phyloP scores from a whole-genome alignment of 1,284 basidiomycete genomes.

The Malassezia restricta region DNA sequence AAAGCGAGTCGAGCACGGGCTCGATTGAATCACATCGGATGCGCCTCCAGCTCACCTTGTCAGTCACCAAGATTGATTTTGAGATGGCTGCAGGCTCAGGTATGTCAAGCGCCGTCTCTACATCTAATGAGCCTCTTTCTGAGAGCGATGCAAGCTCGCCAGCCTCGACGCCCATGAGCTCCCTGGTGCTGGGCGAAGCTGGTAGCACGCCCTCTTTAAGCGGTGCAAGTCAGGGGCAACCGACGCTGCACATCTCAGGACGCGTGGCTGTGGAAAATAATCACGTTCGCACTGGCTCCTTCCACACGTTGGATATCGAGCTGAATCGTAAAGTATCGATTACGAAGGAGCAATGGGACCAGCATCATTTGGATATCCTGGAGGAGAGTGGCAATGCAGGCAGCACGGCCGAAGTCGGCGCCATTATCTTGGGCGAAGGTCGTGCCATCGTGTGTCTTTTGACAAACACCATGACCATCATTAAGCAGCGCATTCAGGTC shows the following conservation, averaged over 20 bases:
- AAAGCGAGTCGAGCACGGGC: conserved; percentile 71
- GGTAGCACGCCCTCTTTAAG: conserved; percentile 3
- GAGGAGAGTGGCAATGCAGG: conserved; percentile 82
- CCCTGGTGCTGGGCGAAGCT: conserved; percentile 24
- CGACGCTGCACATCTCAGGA: conserved; percentile 71
- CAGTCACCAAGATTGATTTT: conserved; percentile 56
- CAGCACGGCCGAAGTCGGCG: conserved; percentile 86
- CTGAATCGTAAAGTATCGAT: conserved; percentile 81
- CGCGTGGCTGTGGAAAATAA: conserved; percentile 78
- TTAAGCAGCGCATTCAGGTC: conserved; percentile 79
- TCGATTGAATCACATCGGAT: conserved; percentile 84
- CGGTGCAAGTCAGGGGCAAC: conserved; percentile 22
- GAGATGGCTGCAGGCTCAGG: conserved; percentile 19
- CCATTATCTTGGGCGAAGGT: conserved; percentile 88
- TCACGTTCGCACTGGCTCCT: conserved; percentile 85
- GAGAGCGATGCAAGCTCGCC: conserved; percentile 13
- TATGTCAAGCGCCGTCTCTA: conserved; percentile 2
- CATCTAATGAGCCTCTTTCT: not conserved
- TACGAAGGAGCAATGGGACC: conserved; percentile 84
- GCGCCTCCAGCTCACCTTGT: conserved; percentile 69
- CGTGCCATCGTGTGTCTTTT: conserved; percentile 84
- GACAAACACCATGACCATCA: conserved; percentile 90
- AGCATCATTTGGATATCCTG: conserved; percentile 67
- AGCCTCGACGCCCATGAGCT: conserved; percentile 23
- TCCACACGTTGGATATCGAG: conserved; percentile 89